Evolutionary conservation across 345 rosid species (phyloP), one percentile per base, ranked within the genome.

Genomic region (Pelargonium nanum): DNA sequence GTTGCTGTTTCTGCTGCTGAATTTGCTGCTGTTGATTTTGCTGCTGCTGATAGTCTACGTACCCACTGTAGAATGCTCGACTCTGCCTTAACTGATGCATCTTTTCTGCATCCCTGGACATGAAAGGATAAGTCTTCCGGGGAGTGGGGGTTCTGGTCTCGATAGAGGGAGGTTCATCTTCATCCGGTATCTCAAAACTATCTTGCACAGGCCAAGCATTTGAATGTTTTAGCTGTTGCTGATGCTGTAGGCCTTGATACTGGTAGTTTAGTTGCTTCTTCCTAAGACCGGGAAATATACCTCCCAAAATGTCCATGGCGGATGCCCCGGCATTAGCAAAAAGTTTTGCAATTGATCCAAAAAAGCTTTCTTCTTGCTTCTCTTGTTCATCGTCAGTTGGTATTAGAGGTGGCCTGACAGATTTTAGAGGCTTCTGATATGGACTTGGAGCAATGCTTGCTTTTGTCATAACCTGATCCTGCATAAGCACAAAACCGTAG

Each of bases 101-200:
- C 76, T 86, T 94, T 75, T 94, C 97, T 0, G 92, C 83, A 26
- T 90, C 97, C 75, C 83, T 90, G 20, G 96, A 84, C 99, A 94
- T 90, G 77, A 90, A 94, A n/a, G 99, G 72, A 54, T 90, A 94
- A 1, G 85, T 94, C 66, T 94, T 94, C 65, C 81, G 74, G 0
- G 96, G 97, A 6, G 97, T 90, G 40, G 82, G 95, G 65, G 86
- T 79, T 80, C 94, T 76, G 26, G 94, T 67, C 64, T 93, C 97
- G 20, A 81, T 73, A 2, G 95, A 82, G 64, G 97, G 97, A 23
- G 99, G 97, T 61, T 76, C 95, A 5, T 94, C 99, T 63, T 78
- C 95, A 19, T 85, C 96, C 0, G 79, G 85, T 60, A 80, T 72
- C 65, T 78, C 81, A 58, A 70, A 84, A 76, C 91, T 85, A 61